These are phyloP conservation scores for Tremellales sp. DNA, from an alignment of 1,284 basidiomycete genomes.

Conservation along the genomic window DNA sequence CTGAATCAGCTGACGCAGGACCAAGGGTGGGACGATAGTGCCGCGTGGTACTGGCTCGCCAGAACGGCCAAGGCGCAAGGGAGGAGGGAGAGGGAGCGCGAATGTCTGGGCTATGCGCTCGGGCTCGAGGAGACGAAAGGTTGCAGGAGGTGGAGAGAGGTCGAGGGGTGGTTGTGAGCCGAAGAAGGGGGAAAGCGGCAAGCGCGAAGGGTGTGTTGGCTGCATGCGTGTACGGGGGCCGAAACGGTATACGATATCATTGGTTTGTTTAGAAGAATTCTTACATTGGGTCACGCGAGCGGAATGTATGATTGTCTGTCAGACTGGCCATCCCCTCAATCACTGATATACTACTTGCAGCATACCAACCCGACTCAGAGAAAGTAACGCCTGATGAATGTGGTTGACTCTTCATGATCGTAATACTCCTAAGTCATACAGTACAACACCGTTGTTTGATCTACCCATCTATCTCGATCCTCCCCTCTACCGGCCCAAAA, in stretches of 20 bases:
- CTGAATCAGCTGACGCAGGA: slow-evolving; percentile 51
- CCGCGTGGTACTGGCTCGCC: slow-evolving; percentile 86
- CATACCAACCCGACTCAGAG: no score
- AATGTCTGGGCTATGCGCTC: slow-evolving; percentile 70
- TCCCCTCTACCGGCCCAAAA: slow-evolving; percentile 25
- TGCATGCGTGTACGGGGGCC: not conserved
- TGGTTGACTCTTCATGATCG: no score
- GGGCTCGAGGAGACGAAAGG: slow-evolving; percentile 60
- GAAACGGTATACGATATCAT: no score
- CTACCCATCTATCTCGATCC: not conserved
- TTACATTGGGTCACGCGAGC: not conserved
- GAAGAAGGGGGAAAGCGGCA: not conserved
- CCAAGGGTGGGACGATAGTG: slow-evolving; percentile 77
- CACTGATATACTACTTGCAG: no score
- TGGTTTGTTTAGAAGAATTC: no score
- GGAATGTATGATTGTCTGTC: no score
- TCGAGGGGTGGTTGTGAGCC: slow-evolving; percentile 33
- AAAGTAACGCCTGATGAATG: no score
- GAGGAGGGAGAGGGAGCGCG: slow-evolving; percentile 63
- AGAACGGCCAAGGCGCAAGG: slow-evolving; percentile 72
- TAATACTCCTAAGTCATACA: no score
- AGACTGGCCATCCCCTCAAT: no score
- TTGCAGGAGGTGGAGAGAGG: slow-evolving; percentile 34
- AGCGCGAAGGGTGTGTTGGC: not conserved
- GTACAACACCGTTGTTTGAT: no score